Percentiles rank a stretch among this genome's conserved stretches.
phyloP scores from a whole-genome alignment of 176 grass and related monocot species.

The Dactylis glomerata region DNA sequence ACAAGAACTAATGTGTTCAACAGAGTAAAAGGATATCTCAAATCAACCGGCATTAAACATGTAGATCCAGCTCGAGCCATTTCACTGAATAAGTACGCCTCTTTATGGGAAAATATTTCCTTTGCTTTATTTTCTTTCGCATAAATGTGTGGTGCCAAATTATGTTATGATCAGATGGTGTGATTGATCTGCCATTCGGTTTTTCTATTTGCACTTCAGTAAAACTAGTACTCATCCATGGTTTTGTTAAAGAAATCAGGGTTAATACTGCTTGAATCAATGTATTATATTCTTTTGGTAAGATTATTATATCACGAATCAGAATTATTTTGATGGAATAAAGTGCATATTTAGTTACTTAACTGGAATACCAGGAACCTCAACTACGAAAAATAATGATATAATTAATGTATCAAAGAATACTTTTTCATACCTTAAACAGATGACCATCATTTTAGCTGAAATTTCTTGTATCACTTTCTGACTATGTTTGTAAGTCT shows the following conservation, averaged over 20 bases:
- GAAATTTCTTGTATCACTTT: background rate
- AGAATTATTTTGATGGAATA: background rate
- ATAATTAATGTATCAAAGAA: background rate
- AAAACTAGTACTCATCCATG: background rate
- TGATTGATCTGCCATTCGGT: background rate
- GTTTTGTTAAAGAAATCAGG: background rate
- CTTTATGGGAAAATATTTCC: background rate
- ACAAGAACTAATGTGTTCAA: background rate
- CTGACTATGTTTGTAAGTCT: background rate
- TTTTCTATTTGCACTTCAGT: background rate
- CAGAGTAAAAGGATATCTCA: background rate
- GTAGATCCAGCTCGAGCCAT: background rate
- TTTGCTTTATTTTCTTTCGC: background rate
- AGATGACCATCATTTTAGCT: too few species aligned
- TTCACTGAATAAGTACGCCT: background rate
- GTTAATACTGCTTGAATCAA: background rate
- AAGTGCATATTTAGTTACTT: background rate
- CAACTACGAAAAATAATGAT: background rate
- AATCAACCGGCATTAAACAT: background rate
- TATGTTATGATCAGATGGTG: background rate
- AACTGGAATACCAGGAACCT: background rate
- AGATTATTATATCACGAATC: background rate
- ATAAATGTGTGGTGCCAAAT: background rate
- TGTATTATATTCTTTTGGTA: background rate
- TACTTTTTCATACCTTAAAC: background rate